A percentile compares a stretch with the other conserved stretches of the same genome.
phyloP scores from a whole-genome alignment of 2,329 filamentous ascomycete genomes.

The Botrytis cinerea region DNA sequence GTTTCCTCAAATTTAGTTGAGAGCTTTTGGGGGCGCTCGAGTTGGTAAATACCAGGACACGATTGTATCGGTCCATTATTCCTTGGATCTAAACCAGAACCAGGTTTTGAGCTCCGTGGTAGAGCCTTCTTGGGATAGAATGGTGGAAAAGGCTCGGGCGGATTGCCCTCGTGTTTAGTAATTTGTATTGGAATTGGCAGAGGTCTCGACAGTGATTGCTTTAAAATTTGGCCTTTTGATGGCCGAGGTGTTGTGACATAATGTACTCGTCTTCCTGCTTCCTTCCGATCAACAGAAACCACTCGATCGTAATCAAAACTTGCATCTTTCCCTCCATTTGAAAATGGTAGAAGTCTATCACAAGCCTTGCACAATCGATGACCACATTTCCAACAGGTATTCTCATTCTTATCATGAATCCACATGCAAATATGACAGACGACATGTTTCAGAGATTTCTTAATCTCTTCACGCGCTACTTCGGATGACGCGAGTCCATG shows the following conservation, averaged over 20 bases:
- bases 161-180: background rate
- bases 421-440: slow-evolving; percentile 55
- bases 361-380: slow-evolving; percentile 55
- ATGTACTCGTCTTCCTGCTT: background rate
- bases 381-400: slow-evolving; percentile 51
- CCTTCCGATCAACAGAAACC: background rate
- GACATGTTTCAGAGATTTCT: slow-evolving; percentile 33
- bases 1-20: background rate
- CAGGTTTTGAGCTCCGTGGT: background rate
- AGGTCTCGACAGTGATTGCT: background rate
- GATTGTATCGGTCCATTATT: background rate
- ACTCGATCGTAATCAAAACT: background rate
- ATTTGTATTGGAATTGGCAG: background rate
- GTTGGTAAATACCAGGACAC: background rate
- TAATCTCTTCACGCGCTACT: slow-evolving; percentile 5
- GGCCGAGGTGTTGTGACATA: background rate
- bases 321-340: background rate
- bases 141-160: background rate
- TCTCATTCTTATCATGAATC: slow-evolving; percentile 43
- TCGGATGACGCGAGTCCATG: slow-evolving; percentile 42
- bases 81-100: too few relatives aligned
- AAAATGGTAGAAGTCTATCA: slow-evolving; percentile 21
- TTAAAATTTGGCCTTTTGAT: background rate
- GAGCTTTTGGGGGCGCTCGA: background rate
- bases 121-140: background rate